phyloP scores from a whole-genome alignment of 1,139 yeast genomes.

The Suhomyces bokatorum region DNA sequence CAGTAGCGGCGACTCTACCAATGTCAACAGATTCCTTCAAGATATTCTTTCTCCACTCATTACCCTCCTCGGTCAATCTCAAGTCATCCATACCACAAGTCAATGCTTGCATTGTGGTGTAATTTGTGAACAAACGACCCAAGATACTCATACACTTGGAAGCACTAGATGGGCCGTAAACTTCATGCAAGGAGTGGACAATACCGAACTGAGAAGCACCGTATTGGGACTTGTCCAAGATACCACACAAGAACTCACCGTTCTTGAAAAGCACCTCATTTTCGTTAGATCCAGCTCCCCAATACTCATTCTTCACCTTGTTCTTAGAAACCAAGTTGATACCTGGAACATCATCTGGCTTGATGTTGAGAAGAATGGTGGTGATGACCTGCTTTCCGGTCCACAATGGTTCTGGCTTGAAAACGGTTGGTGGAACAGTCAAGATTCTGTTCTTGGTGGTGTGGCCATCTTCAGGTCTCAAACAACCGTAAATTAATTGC shows the following conservation, averaged over 20 bases:
- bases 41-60: constrained; percentile 82
- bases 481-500: constrained; percentile 89
- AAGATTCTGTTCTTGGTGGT: constrained; percentile 68
- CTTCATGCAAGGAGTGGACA: constrained; percentile 94
- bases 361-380: constrained; percentile 83
- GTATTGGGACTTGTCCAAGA: constrained; percentile 94
- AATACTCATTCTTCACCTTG: constrained; percentile 90
- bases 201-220: constrained; percentile 98
- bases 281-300: constrained; percentile 85
- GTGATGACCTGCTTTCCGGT: constrained; percentile 98
- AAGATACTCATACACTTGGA: constrained; percentile 87
- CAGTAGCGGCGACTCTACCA: constrained; percentile 91
- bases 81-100: constrained; percentile 99
- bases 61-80: constrained; percentile 88
- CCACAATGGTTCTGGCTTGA: constrained; percentile 90
- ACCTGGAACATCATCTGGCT: constrained; percentile 88
- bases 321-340: constrained; percentile 79
- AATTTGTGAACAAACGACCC: constrained; percentile 93
- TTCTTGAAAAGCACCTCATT: constrained; percentile 81
- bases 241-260: constrained; percentile 90
- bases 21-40: constrained; percentile 73
- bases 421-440: constrained; percentile 86
- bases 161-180: constrained; percentile 88
- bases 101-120: constrained; percentile 87
- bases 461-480: constrained; percentile 98